Evolutionary conservation across 2,329 filamentous ascomycete genomes (phyloP).

Genomic region (Cryphonectria parasitica): DNA sequence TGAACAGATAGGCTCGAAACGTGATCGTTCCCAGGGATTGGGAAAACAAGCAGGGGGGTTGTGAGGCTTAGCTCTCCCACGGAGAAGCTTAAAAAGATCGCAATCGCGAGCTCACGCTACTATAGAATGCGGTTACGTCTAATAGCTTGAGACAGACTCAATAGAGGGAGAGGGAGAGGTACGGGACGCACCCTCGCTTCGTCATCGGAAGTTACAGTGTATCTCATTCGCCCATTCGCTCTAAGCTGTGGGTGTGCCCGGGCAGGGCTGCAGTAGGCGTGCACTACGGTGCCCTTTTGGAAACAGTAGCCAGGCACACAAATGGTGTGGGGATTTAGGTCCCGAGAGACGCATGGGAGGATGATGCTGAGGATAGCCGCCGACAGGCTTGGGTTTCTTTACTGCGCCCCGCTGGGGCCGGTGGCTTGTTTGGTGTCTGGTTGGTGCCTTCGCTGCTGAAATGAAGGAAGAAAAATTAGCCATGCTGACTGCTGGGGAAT

Average conservation of each 20-base stretch:
- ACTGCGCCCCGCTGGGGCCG: background rate
- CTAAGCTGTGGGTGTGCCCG: background rate
- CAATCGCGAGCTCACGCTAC: background rate
- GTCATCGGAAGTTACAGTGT: background rate
- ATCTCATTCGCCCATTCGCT: background rate
- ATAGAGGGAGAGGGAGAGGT: background rate
- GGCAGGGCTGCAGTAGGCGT: background rate
- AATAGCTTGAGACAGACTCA: background rate
- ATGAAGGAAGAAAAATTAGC: background rate
- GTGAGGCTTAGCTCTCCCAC: background rate
- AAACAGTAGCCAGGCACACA: background rate
- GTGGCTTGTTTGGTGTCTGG: background rate
- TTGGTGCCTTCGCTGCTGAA: background rate
- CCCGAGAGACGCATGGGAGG: too few species aligned
- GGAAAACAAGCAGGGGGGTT: background rate
- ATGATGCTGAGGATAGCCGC: too few species aligned
- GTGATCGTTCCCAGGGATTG: background rate
- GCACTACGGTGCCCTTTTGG: background rate
- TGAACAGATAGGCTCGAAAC: background rate
- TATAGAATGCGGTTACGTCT: background rate
- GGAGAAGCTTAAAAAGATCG: background rate
- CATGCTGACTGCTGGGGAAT: background rate
- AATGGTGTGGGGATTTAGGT: background rate
- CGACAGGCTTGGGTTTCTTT: background rate
- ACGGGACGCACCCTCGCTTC: background rate